Evolutionary conservation across 495 filamentous ascomycete genomes (phyloP).

Genomic region (Aspergillus panamensis): DNA sequence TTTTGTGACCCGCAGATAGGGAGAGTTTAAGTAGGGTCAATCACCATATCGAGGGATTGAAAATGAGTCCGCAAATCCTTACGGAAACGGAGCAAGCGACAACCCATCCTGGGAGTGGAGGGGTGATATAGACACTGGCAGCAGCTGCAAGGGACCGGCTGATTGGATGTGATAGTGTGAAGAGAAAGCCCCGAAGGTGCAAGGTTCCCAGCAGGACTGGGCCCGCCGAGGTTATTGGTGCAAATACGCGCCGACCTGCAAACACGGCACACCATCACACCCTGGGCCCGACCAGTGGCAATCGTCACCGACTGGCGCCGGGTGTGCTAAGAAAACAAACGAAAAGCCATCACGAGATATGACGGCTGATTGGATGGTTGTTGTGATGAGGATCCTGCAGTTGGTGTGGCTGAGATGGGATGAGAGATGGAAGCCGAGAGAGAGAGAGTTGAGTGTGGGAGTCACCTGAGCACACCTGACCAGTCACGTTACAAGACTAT

Average conservation of each 20-base stretch:
- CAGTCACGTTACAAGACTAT: not conserved
- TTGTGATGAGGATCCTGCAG: not conserved
- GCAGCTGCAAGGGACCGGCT: constrained; percentile 10
- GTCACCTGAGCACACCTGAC: not conserved
- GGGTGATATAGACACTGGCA: constrained; percentile 22
- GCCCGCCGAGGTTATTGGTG: constrained; percentile 25
- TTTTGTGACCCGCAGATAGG: constrained; percentile 7
- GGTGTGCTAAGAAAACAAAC: not conserved
- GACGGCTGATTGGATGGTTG: not conserved
- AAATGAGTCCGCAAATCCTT: constrained; percentile 26
- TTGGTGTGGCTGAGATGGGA: not conserved
- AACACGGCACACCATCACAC: constrained; percentile 19
- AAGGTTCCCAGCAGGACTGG: not conserved
- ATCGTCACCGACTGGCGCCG: not conserved
- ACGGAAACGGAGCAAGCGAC: constrained; percentile 21
- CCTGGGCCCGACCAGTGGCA: not conserved
- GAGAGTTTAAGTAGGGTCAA: constrained; percentile 23
- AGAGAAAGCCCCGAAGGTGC: constrained; percentile 19
- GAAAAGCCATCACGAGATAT: not conserved
- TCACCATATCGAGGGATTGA: constrained; percentile 20
- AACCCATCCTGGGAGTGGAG: constrained; percentile 16
- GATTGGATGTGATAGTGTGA: constrained; percentile 36
- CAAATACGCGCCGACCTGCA: constrained; percentile 33
- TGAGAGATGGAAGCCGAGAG: not conserved
- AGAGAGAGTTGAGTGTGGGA: not conserved